Base-by-base conservation (phyloP, 2,329 filamentous ascomycete species). In the Thermothelomyces thermophilus region DNA sequence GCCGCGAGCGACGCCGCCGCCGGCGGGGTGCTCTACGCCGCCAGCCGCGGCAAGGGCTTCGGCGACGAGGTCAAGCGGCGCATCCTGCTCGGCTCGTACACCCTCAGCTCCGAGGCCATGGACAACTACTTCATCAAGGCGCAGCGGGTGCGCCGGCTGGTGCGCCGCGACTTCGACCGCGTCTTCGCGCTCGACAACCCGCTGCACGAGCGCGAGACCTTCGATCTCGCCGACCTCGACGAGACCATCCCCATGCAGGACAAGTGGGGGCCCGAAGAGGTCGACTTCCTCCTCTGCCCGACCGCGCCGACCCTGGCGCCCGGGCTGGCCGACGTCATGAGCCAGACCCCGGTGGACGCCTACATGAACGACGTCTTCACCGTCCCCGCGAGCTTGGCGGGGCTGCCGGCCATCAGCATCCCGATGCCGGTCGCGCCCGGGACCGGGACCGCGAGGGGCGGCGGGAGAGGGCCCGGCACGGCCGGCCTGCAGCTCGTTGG, bases 91-190 rank as follows among this genome's bases (percentile, higher is more conserved):
- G 93, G 93, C 14, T 84, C 90, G 0, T 97, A 95, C 64, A 90
- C 84, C 35, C 76, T 98, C 46, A 95, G 88, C 67, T 90, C 91
- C 0, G 82, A 86, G 54, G 90, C 90, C 9, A 93, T 94, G 63
- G 86, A 95, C 66, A 98, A 97, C 65, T 96, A 97, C 68, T 98
- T 98, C 63, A 80, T 95, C 55, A 86, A 95, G 65, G 93, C 93
- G 40, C 93, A 98, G 69, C 85, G 84, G 57, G 81, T 96, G 34
- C 84, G 93, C 1, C 78, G 88, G 48, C 73, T 95, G 16, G 87
- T 98, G 2, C 85, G 93, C 64, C 72, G 74, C 30, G 93, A 98
- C 63, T 98, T 98, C 64, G 82, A 97, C 67, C 70, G 76, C 2
- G 83, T 87, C 0, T 96, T 98, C 64, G 67, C 70, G 14, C 68